Evolutionary conservation across 2,329 filamentous ascomycete species (phyloP), one percentile per base, ranked within the genome.

Genomic region (Xylaria sp.): DNA sequence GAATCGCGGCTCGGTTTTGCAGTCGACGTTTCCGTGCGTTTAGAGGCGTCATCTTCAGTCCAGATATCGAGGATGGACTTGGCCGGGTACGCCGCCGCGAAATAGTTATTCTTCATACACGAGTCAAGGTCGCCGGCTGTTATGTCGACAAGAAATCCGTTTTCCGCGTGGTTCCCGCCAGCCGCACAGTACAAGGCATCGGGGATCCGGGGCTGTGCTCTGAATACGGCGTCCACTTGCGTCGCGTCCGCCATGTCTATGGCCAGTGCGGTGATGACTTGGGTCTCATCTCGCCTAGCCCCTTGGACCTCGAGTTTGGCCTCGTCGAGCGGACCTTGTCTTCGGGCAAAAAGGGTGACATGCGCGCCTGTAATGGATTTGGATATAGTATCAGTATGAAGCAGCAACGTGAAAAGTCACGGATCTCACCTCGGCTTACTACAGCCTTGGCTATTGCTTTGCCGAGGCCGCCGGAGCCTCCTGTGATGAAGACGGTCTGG

Each of bases 41-140:
- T n/a, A 22, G 29, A 44, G 44, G 51, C 46, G 34, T 64, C 62
- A 16, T 61, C 60, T 19, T 61, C 50, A 3, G 42, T 55, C 63
- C 61, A 66, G 19, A 47, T 46, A 21, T 61, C 57, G 17, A 64
- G 42, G 16, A 63, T 45, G 2, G 52, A 17, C 26, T 57, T 46
- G n/a, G 62, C 55, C n/a, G 54, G 37, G 38, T 61, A 64, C 17
- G 50, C 50, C 11, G 53, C 43, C 9, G 59, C 48, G 20, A 50
- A 63, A 44, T 62, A 65, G 49, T 64, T 66, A 39, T 63, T 64
- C 16, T 47, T 48, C 62, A 66, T 64, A 49, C 64, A 66, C 9
- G 47, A 29, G 17, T 65, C 58, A 13, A 67, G 34, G 6, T 57
- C 9, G 11, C 45, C 17, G 1, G 59, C 9, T 2, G 52, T 37